phyloP scores from a whole-genome alignment of 2,329 filamentous ascomycete species.

The Phaeosphaeria sp. region DNA sequence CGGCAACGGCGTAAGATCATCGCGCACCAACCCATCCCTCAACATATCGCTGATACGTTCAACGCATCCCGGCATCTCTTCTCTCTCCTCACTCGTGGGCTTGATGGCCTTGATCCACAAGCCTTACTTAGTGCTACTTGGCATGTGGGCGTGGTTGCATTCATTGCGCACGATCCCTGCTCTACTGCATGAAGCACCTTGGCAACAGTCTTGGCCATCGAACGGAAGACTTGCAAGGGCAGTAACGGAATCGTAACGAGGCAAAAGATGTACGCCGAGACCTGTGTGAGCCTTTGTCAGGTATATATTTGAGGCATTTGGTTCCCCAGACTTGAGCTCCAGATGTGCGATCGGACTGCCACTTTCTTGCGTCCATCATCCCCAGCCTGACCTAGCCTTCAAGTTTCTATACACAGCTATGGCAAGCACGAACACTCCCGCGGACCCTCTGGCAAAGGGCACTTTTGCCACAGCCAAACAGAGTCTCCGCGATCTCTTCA shows the following conservation, averaged over 20 bases:
- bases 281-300: slow-evolving; percentile 5
- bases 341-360: slow-evolving; percentile 24
- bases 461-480: slow-evolving; percentile 70
- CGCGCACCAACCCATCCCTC: slow-evolving; percentile 17
- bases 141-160: slow-evolving; percentile 34
- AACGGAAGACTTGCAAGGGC: slow-evolving; percentile 16
- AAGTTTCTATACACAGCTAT: slow-evolving; percentile 25
- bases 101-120: slow-evolving; percentile 16
- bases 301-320: slow-evolving; percentile 30
- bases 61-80: slow-evolving; percentile 15
- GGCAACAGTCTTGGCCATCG: slow-evolving; percentile 41
- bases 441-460: slow-evolving; percentile 72
- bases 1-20: slow-evolving; percentile 22
- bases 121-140: slow-evolving; percentile 37
- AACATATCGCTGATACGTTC: slow-evolving; percentile 20
- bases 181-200: slow-evolving; percentile 33
- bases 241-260: slow-evolving; percentile 20
- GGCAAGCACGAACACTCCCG: slow-evolving; percentile 55
- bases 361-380: slow-evolving; percentile 7
- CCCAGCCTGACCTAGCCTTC: slow-evolving; percentile 9
- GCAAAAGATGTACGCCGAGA: slow-evolving; percentile 10
- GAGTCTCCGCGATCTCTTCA: slow-evolving; percentile 68
- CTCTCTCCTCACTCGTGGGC: slow-evolving; percentile 25
- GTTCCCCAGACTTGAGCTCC: slow-evolving; percentile 4
- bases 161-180: slow-evolving; percentile 22